Percentiles rank a stretch among this genome's conserved stretches.
Conservation (phyloP, 2,329 filamentous ascomycete genomes). For the Neofusicoccum kwambonambiense region DNA sequence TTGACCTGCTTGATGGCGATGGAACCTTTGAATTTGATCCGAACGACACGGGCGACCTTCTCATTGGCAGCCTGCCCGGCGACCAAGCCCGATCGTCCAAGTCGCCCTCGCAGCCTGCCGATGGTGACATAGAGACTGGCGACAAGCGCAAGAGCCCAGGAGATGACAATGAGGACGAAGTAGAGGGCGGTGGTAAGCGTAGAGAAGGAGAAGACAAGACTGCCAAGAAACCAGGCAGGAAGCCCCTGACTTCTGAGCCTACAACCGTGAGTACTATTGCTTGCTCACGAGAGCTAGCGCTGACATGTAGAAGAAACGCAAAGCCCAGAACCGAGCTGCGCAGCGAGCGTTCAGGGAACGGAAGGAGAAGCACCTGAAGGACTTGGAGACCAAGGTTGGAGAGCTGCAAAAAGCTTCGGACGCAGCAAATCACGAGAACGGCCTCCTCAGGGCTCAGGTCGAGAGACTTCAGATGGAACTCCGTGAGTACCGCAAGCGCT, state of each 20-base stretch:
- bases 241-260: constrained; percentile 92
- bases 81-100: constrained; percentile 39
- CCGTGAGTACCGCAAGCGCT: constrained; percentile 83
- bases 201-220: constrained; percentile 81
- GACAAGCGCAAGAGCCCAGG: constrained; percentile 67
- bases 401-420: constrained; percentile 78
- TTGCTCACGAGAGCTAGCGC: constrained; percentile 17
- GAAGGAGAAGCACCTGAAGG: constrained; percentile 87
- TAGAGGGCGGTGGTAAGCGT: constrained; percentile 70
- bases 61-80: constrained; percentile 75
- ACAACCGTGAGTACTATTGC: constrained; percentile 72
- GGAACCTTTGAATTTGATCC: constrained; percentile 74
- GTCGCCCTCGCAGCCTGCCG: not conserved
- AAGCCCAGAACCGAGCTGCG: constrained; percentile 91
- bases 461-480: constrained; percentile 84
- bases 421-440: constrained; percentile 81
- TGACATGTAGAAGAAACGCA: constrained; percentile 68
- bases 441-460: constrained; percentile 77
- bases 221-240: constrained; percentile 93
- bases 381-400: constrained; percentile 70
- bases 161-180: constrained; percentile 60
- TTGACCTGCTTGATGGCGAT: constrained; percentile 79
- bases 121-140: constrained; percentile 50
- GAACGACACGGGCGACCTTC: constrained; percentile 54
- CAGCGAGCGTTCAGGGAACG: constrained; percentile 92